phyloP scores from a whole-genome alignment of 2,329 filamentous ascomycete genomes.

The Calonectria pauciramosa region DNA sequence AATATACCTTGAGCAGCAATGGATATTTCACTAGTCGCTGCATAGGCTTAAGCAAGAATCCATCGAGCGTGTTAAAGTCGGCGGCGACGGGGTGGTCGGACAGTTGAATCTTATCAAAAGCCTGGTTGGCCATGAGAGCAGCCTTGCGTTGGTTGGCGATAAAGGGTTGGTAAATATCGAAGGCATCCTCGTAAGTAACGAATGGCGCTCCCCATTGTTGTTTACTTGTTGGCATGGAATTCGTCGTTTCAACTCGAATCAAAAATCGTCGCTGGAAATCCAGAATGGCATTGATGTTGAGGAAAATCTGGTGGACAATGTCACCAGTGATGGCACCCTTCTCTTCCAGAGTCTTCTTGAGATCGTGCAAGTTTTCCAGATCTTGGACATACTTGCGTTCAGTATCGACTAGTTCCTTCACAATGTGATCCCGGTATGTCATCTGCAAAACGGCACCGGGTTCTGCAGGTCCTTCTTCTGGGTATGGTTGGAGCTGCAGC shows the following conservation, averaged over 20 bases:
- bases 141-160: slow-evolving; percentile 97
- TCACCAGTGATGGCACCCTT: slow-evolving; percentile 91
- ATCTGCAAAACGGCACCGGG: slow-evolving; percentile 72
- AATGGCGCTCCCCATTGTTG: slow-evolving; percentile 99
- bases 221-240: slow-evolving; percentile 79
- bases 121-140: slow-evolving; percentile 83
- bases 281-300: slow-evolving; percentile 94
- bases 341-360: slow-evolving; percentile 92
- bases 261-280: slow-evolving; percentile 96
- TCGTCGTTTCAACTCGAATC: slow-evolving; percentile 95
- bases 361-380: slow-evolving; percentile 90
- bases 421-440: slow-evolving; percentile 85
- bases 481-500: slow-evolving; percentile 69
- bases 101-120: slow-evolving; percentile 87
- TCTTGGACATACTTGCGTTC: slow-evolving; percentile 99
- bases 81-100: slow-evolving; percentile 86
- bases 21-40: slow-evolving; percentile 96
- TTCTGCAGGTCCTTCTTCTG: slow-evolving; percentile 65
- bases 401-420: slow-evolving; percentile 92
- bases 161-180: slow-evolving; percentile 95
- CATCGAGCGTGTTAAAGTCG: slow-evolving; percentile 88
- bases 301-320: slow-evolving; percentile 92
- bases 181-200: slow-evolving; percentile 84
- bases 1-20: slow-evolving; percentile 81
- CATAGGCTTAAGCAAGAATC: slow-evolving; percentile 96